Evolutionary conservation across 2,329 filamentous ascomycete genomes (phyloP).

Genomic region (Fusarium sp.): DNA sequence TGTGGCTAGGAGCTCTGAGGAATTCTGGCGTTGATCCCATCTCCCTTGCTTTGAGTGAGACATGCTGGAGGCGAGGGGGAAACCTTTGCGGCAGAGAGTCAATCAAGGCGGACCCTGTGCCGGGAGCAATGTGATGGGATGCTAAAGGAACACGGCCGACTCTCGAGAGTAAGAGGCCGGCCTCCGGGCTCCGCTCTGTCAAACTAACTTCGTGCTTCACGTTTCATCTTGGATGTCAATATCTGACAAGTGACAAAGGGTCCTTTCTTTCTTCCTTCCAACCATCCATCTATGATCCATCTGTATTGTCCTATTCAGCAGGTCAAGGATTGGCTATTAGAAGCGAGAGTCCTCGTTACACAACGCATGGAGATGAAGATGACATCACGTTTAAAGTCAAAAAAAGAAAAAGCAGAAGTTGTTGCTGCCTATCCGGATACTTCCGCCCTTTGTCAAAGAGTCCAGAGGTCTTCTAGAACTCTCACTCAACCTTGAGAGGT

Average conservation of each 20-base stretch:
- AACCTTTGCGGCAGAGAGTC: background rate
- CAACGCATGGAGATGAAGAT: background rate
- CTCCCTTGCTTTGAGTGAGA: background rate
- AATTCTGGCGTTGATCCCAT: background rate
- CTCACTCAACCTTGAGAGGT: background rate
- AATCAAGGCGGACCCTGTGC: background rate
- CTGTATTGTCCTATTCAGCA: background rate
- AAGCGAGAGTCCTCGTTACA: background rate
- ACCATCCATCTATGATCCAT: background rate
- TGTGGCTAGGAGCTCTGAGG: background rate
- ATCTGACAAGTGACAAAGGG: background rate
- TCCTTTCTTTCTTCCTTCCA: background rate
- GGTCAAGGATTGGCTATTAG: background rate
- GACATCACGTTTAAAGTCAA: conserved; percentile 1
- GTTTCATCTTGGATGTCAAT: background rate
- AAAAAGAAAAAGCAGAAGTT: background rate
- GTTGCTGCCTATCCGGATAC: background rate
- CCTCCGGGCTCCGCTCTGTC: background rate
- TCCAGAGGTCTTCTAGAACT: background rate
- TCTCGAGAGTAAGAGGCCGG: background rate
- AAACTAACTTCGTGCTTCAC: background rate
- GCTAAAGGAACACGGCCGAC: background rate
- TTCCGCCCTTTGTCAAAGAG: background rate
- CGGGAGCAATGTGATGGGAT: background rate
- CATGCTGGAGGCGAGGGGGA: background rate